Evolutionary conservation across 2,329 filamentous ascomycete genomes (phyloP), one percentile per base, ranked within the genome.

Genomic region (Trichothecium roseum): DNA sequence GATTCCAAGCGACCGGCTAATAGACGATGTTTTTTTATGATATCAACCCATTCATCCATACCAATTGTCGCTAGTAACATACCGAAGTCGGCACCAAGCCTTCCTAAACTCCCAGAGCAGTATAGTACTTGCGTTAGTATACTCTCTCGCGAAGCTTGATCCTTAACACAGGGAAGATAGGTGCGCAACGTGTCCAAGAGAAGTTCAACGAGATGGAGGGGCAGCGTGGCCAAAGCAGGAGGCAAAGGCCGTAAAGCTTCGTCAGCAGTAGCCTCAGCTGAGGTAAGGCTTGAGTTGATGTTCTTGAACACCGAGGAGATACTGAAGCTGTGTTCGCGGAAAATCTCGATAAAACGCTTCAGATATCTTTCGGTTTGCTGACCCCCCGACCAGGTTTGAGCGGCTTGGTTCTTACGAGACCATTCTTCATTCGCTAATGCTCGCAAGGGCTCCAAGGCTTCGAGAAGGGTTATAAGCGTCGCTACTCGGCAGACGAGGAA

Each of bases 291-390:
- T 4, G 76, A 69, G 3, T 73, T 67, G 0, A 96, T 86, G 49
- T 82, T 91, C 49, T 81, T 84, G 58, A 93, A 95, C 71, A 96
- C 86, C 39, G 86, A 94, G 18, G 96, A 78, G 40, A 96, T 94
- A 30, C 81, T 84, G 56, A 98, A 98, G 53, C 85, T 94, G 58
- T 98, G 91, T 59, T 98, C 91, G 35, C 91, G 82, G 55, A 96
- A 96, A 18, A 98, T 87, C 54, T 98, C 91, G 48, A 98, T 84
- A 57, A 94, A 98, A 32, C 88, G 75, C 57, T 96, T 98, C 30
- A 98, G 64, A 50, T 87, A 98, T 35, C 87, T 74, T 56, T 96
- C 91, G 1, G 88, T 95, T 55, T 96, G 91, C 50, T 94, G 87
- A 0, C 89, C 89, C 1, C 76, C 76, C 12, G 57, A 38, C 18